phyloP scores from a whole-genome alignment of 305 asterid genomes.

The Fraxinus latifolia region DNA sequence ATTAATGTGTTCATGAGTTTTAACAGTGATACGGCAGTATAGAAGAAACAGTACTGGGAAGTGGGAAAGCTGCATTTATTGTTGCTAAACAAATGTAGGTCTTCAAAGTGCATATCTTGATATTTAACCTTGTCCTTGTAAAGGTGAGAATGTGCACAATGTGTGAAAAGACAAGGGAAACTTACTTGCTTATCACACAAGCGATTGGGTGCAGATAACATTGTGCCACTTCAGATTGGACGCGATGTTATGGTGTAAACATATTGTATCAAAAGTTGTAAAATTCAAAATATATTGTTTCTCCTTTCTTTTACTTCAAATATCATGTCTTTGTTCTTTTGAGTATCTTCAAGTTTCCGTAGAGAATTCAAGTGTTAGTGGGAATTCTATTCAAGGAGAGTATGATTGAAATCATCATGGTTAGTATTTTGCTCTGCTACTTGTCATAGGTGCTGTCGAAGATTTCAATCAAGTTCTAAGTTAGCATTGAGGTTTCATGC shows the following conservation, averaged over 20 bases:
- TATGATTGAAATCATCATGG: background rate
- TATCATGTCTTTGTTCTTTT: no score
- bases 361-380: background rate
- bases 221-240: no score
- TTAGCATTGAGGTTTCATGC: background rate
- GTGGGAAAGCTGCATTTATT: no score
- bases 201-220: no score
- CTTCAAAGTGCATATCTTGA: background rate
- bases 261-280: no score
- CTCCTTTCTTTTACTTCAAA: background rate
- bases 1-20: background rate
- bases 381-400: background rate
- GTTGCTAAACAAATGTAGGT: background rate
- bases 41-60: background rate
- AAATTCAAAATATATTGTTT: no score
- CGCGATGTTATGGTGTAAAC: no score
- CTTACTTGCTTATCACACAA: background rate
- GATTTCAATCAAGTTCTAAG: background rate
- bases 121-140: background rate
- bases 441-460: background rate
- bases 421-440: background rate
- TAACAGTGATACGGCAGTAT: background rate
- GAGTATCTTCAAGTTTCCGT: no score
- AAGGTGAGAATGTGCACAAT: no score
- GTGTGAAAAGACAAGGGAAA: background rate